phyloP scores from a whole-genome alignment of 2,329 filamentous ascomycete genomes.

The Aureobasidium subglaciale region DNA sequence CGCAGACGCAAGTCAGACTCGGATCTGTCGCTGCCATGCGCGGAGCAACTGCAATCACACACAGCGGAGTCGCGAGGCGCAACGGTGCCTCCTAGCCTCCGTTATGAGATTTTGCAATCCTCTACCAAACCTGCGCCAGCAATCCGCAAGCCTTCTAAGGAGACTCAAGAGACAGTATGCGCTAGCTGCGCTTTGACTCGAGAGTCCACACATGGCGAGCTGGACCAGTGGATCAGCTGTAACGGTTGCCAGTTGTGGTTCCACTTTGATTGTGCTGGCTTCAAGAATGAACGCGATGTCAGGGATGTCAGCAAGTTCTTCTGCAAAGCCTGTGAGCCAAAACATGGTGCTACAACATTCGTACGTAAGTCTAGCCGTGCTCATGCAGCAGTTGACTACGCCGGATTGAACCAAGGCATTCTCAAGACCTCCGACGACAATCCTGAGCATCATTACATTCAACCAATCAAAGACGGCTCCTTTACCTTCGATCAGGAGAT shows the following conservation, averaged over 20 bases:
- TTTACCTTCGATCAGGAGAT: constrained; percentile 54
- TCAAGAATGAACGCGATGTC: constrained; percentile 57
- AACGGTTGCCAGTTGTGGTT: constrained; percentile 64
- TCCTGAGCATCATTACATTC: constrained; percentile 60
- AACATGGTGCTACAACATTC: constrained; percentile 57
- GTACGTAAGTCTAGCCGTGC: constrained; percentile 60
- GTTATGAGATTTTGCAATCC: constrained; percentile 12
- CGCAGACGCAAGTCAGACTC: constrained; percentile 13
- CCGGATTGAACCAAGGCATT: constrained; percentile 58
- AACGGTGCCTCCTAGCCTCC: constrained; percentile 15
- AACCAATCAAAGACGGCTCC: constrained; percentile 58
- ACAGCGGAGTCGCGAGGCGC: not conserved
- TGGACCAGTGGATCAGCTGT: constrained; percentile 60
- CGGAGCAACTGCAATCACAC: not conserved
- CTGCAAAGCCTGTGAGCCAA: constrained; percentile 52
- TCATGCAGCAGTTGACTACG: constrained; percentile 61
- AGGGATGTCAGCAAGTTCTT: constrained; percentile 63
- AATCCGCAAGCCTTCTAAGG: constrained; percentile 16
- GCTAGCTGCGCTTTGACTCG: constrained; percentile 51
- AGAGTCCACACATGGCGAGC: constrained; percentile 44
- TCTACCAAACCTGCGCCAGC: not conserved
- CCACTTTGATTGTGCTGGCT: constrained; percentile 60
- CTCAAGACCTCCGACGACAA: constrained; percentile 59
- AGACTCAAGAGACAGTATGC: constrained; percentile 42
- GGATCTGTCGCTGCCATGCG: not conserved